A percentile compares a stretch with the other conserved stretches of the same genome.
phyloP scores from a whole-genome alignment of 164 flowering plant species.

The Vitis riparia region DNA sequence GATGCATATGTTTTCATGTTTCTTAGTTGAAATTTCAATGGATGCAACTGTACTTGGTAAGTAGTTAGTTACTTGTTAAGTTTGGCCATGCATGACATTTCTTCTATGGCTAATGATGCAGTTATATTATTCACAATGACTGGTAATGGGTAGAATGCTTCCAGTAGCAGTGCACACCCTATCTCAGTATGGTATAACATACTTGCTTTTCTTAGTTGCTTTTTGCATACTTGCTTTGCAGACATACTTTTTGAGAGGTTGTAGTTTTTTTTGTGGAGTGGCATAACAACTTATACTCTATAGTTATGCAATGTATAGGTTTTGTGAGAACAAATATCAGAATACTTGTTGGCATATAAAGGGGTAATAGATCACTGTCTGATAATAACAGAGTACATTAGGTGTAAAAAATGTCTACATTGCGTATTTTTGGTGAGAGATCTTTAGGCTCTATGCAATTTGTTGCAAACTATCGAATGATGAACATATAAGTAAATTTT shows the following conservation, averaged over 20 bases:
- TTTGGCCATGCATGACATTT: too few relatives aligned
- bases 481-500: constrained; percentile 6
- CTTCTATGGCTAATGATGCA: too few relatives aligned
- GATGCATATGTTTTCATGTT: too few relatives aligned
- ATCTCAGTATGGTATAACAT: too few relatives aligned
- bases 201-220: too few relatives aligned
- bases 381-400: constrained; percentile 30
- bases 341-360: neutral
- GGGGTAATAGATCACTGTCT: neutral
- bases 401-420: constrained; percentile 21
- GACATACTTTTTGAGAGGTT: constrained; percentile 30
- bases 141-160: too few relatives aligned
- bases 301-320: constrained; percentile 8
- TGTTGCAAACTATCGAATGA: constrained; percentile 36
- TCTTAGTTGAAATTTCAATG: too few relatives aligned
- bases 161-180: too few relatives aligned
- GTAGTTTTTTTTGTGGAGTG: constrained; percentile 11
- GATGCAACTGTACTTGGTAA: too few relatives aligned
- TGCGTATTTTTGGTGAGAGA: constrained; percentile 18
- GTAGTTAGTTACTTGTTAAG: too few relatives aligned
- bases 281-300: constrained; percentile 31
- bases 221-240: neutral
- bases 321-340: constrained; percentile 1
- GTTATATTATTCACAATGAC: too few relatives aligned
- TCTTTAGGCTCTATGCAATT: constrained; percentile 32